Conservation (phyloP, 2,329 filamentous ascomycete species). For the Penicillium sp. region DNA sequence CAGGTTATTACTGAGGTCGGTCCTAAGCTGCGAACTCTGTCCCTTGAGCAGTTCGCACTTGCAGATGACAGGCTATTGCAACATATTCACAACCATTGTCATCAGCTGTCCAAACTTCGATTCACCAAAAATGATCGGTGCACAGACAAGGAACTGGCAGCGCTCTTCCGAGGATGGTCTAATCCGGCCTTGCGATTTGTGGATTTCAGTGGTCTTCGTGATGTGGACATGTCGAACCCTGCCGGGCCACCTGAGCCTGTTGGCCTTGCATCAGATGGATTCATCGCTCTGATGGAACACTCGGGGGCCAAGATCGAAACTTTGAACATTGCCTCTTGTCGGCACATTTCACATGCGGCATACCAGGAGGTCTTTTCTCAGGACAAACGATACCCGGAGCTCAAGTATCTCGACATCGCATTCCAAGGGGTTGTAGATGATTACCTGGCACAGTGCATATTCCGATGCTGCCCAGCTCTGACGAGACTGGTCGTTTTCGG, state of each 20-base stretch:
- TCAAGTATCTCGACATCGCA: slow-evolving; percentile 69
- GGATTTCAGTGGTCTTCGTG: slow-evolving; percentile 72
- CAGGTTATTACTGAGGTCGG: slow-evolving; percentile 61
- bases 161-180: slow-evolving; percentile 69
- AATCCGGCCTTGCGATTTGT: slow-evolving; percentile 66
- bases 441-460: slow-evolving; percentile 42
- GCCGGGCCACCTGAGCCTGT: slow-evolving; percentile 58
- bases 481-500: slow-evolving; percentile 57
- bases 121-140: slow-evolving; percentile 70
- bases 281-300: slow-evolving; percentile 77
- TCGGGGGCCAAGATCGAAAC: slow-evolving; percentile 62
- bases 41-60: slow-evolving; percentile 62
- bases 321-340: slow-evolving; percentile 76
- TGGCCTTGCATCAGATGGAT: slow-evolving; percentile 70
- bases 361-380: slow-evolving; percentile 69
- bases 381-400: slow-evolving; percentile 58
- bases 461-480: slow-evolving; percentile 45
- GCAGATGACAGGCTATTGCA: slow-evolving; percentile 66
- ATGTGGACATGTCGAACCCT: slow-evolving; percentile 66
- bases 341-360: slow-evolving; percentile 67
- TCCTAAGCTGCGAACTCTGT: slow-evolving; percentile 66
- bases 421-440: slow-evolving; percentile 53
- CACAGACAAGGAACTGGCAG: slow-evolving; percentile 67
- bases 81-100: slow-evolving; percentile 66
- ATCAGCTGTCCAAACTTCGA: slow-evolving; percentile 66